A percentile compares a stretch with the other conserved stretches of the same genome.
These are phyloP conservation scores for Barnettozyma sp. DNA, from an alignment of 805 yeast species.

Conservation along the genomic window DNA sequence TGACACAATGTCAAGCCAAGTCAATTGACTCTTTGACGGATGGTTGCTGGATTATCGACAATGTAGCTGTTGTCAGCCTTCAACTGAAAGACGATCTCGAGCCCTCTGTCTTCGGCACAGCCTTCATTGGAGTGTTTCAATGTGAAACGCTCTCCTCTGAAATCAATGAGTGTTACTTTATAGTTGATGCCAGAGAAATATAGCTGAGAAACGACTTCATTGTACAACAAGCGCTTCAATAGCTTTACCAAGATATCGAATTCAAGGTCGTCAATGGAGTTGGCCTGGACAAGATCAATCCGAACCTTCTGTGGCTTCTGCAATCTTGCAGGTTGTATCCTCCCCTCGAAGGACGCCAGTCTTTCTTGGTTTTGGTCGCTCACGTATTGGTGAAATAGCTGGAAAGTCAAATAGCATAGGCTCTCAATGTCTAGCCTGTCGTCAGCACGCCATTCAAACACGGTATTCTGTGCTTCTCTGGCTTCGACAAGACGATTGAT, in stretches of 20 bases:
- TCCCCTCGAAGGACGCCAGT: not conserved
- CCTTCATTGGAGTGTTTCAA: not conserved
- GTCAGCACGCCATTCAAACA: slow-evolving; percentile 7
- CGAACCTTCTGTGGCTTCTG: not conserved
- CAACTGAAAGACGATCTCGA: not conserved
- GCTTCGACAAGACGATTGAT: not conserved
- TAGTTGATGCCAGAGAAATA: slow-evolving; percentile 5
- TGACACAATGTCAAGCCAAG: too few species aligned
- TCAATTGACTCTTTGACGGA: not conserved
- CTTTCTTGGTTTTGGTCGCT: not conserved
- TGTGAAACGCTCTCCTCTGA: not conserved
- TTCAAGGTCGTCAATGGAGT: slow-evolving; percentile 1
- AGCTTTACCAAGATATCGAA: slow-evolving; percentile 1
- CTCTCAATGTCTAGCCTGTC: slow-evolving; percentile 6
- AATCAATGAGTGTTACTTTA: slow-evolving; percentile 1
- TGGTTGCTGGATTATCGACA: too few species aligned
- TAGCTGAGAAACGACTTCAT: slow-evolving; percentile 1
- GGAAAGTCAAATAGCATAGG: slow-evolving; percentile 3
- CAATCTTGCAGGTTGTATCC: not conserved
- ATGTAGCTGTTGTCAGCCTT: not conserved
- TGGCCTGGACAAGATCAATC: slow-evolving; percentile 4
- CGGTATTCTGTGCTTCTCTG: too few species aligned
- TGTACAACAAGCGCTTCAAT: slow-evolving; percentile 1
- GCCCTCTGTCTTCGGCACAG: not conserved
- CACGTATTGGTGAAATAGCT: not conserved